A percentile compares a stretch with the other conserved stretches of the same genome.
Conservation (phyloP, 805 yeast genomes). For the Komagataella kurtzmanii region DNA sequence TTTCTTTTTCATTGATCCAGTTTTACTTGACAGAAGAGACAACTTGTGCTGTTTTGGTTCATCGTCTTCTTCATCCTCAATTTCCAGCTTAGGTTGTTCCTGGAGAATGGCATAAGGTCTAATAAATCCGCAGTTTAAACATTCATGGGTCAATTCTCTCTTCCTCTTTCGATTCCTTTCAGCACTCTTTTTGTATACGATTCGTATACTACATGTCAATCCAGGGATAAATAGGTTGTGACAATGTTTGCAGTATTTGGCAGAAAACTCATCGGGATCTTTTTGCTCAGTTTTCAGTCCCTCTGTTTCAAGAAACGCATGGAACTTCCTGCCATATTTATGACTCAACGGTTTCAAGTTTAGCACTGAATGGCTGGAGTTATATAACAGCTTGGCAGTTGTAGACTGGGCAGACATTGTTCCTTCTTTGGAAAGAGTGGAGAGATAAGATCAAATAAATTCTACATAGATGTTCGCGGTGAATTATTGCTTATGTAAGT, state of each 20-base stretch:
- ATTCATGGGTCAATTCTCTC: constrained; percentile 8
- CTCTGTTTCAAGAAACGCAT: not conserved
- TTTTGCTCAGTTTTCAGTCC: not conserved
- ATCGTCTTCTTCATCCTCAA: not conserved
- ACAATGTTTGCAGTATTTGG: not conserved
- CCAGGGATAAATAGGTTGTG: not conserved
- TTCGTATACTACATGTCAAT: not conserved
- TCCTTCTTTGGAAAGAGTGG: not conserved
- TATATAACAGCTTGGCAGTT: not conserved
- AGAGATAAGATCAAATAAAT: not conserved
- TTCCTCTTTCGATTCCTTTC: constrained; percentile 1
- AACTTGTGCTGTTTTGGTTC: not conserved
- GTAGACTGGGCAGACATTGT: not conserved
- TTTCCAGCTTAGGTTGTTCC: constrained; percentile 4
- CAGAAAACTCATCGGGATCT: not conserved
- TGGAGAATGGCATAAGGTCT: not conserved
- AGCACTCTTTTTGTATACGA: not conserved
- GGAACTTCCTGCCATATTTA: not conserved
- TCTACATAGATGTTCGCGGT: not conserved
- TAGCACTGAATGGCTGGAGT: not conserved
- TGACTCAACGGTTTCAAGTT: not conserved
- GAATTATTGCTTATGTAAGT: not conserved
- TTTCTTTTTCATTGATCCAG: constrained; percentile 8
- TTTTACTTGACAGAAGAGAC: not conserved
- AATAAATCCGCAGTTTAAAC: constrained; percentile 9